phyloP scores from a whole-genome alignment of 2,329 filamentous ascomycete genomes.

The Neurospora sp. region DNA sequence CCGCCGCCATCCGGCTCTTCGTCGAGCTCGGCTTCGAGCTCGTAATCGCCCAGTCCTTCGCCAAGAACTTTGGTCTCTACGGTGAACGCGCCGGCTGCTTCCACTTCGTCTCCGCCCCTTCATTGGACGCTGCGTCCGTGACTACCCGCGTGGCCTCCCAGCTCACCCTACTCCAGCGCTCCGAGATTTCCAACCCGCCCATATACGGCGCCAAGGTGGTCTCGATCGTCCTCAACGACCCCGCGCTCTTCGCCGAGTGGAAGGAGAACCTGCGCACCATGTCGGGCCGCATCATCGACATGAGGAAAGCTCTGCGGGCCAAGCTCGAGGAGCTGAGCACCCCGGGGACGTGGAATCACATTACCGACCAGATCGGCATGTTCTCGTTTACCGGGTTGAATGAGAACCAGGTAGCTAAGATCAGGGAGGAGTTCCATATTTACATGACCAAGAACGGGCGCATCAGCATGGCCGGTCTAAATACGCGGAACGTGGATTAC shows the following conservation, averaged over 20 bases:
- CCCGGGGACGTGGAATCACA: constrained; percentile 90
- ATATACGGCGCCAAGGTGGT: constrained; percentile 90
- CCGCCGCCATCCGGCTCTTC: constrained; percentile 90
- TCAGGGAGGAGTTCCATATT: constrained; percentile 62
- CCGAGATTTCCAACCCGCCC: constrained; percentile 94
- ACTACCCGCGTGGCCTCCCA: constrained; percentile 70
- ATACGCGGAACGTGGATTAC: constrained; percentile 85
- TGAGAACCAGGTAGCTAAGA: constrained; percentile 61
- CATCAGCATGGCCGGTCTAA: constrained; percentile 97
- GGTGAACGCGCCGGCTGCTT: constrained; percentile 94
- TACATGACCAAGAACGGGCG: constrained; percentile 98
- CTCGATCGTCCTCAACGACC: constrained; percentile 72
- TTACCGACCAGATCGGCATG: constrained; percentile 99
- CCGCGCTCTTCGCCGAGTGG: constrained; percentile 77
- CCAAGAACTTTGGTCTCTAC: constrained; percentile 97
- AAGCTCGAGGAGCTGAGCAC: constrained; percentile 80
- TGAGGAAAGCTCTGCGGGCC: constrained; percentile 67
- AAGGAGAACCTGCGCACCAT: constrained; percentile 85
- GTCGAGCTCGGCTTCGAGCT: constrained; percentile 85
- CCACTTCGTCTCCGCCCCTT: constrained; percentile 76
- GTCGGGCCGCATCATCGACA: constrained; percentile 88
- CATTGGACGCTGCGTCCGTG: constrained; percentile 49
- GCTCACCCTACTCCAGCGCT: constrained; percentile 87
- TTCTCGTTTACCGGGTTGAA: constrained; percentile 84
- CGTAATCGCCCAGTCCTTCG: constrained; percentile 84